A percentile compares a stretch with the other conserved stretches of the same genome.
Conservation (phyloP, 1,284 basidiomycete species). For the Ganoderma leucocontextum region DNA sequence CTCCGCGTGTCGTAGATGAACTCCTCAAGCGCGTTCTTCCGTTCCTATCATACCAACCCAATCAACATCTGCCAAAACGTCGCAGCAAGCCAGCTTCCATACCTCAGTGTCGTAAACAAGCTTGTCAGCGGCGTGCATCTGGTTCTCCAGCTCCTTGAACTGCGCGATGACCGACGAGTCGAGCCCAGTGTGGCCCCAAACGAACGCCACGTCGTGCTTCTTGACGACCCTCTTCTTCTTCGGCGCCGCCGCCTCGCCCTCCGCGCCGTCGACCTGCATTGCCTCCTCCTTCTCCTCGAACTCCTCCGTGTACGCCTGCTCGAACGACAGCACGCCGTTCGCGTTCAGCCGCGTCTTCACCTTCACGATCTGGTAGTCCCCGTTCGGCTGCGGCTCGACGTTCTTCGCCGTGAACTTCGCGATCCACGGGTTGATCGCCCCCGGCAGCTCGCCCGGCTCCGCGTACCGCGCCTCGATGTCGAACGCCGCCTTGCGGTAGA, state of each 20-base stretch:
- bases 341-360: slow-evolving; percentile 88
- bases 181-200: slow-evolving; percentile 69
- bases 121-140: slow-evolving; percentile 91
- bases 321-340: slow-evolving; percentile 88
- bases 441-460: slow-evolving; percentile 74
- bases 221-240: slow-evolving; percentile 86
- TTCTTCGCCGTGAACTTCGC: slow-evolving; percentile 83
- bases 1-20: slow-evolving; percentile 94
- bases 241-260: slow-evolving; percentile 58
- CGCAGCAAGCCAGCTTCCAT: slow-evolving; percentile 34
- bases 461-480: slow-evolving; percentile 87
- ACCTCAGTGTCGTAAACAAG: slow-evolving; percentile 96
- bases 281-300: slow-evolving; percentile 83
- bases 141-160: slow-evolving; percentile 80
- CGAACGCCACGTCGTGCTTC: slow-evolving; percentile 84
- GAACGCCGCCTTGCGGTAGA: slow-evolving; percentile 89
- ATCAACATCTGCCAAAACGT: slow-evolving; percentile 9
- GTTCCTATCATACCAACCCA: slow-evolving; percentile 62
- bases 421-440: slow-evolving; percentile 85
- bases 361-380: slow-evolving; percentile 84
- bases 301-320: slow-evolving; percentile 86
- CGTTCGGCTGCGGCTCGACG: slow-evolving; percentile 72
- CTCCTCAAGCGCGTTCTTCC: slow-evolving; percentile 97
- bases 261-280: slow-evolving; percentile 71
- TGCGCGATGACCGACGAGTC: slow-evolving; percentile 70